These are phyloP conservation scores for Hymenoscyphus occultus DNA, from an alignment of 2,329 filamentous ascomycete genomes.

Conservation along the genomic window DNA sequence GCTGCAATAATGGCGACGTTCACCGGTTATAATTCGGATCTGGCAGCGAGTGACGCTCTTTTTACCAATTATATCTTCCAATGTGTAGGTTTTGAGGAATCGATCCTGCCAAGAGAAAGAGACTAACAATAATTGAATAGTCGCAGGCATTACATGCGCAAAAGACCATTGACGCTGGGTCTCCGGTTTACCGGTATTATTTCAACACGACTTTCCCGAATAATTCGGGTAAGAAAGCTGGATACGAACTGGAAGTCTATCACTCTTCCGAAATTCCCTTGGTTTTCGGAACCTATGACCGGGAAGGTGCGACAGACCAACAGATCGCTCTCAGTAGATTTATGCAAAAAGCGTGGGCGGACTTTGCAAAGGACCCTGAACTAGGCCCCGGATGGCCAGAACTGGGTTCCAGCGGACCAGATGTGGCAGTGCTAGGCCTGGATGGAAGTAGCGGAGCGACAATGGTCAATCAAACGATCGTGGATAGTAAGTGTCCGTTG, in stretches of 20 bases:
- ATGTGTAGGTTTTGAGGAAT: not conserved
- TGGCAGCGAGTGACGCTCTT: not conserved
- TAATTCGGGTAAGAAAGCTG: conserved; percentile 5
- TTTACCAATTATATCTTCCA: not conserved
- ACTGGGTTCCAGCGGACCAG: not conserved
- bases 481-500: not conserved
- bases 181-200: not conserved
- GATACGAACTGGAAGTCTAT: conserved; percentile 8
- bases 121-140: not conserved
- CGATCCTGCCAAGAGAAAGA: not conserved
- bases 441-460: not conserved
- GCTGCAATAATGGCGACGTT: not conserved
- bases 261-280: conserved; percentile 12
- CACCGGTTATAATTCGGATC: not conserved
- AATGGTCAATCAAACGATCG: not conserved
- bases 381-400: not conserved
- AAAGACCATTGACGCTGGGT: not conserved
- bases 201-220: conserved; percentile 19
- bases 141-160: not conserved
- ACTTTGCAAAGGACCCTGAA: conserved; percentile 13
- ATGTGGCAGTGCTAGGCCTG: not conserved
- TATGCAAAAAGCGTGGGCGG: conserved; percentile 30
- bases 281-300: conserved; percentile 36
- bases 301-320: conserved; percentile 32
- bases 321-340: conserved; percentile 30